These are phyloP conservation scores for Pichia heedii DNA, from an alignment of 805 yeast species.

Conservation along the genomic window DNA sequence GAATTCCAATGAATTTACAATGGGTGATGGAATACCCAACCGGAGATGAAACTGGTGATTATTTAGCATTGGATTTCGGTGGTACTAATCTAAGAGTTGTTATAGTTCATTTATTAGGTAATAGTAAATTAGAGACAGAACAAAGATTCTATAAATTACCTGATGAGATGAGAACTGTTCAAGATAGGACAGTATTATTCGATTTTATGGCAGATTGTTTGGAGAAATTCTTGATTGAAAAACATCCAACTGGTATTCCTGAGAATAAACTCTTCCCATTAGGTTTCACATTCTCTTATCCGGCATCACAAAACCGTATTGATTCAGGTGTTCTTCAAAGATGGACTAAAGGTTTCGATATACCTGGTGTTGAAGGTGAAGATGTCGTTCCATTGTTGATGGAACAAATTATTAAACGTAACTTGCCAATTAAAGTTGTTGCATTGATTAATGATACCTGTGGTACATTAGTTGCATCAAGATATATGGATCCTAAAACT, in stretches of 20 bases:
- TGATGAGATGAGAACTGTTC: slow-evolving; percentile 66
- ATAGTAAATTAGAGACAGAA: slow-evolving; percentile 74
- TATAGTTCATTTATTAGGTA: slow-evolving; percentile 49
- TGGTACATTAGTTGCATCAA: slow-evolving; percentile 94
- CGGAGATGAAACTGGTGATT: slow-evolving; percentile 51
- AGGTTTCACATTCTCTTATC: slow-evolving; percentile 96
- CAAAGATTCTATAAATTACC: slow-evolving; percentile 88
- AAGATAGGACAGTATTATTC: slow-evolving; percentile 67
- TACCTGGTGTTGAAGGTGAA: slow-evolving; percentile 88
- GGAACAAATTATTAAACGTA: slow-evolving; percentile 54
- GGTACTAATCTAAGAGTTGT: slow-evolving; percentile 57
- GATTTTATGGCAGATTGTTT: slow-evolving; percentile 82
- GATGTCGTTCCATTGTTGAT: slow-evolving; percentile 92
- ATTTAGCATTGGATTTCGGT: slow-evolving; percentile 52
- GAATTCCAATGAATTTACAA: slow-evolving; percentile 53
- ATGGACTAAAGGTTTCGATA: slow-evolving; percentile 99
- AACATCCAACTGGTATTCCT: slow-evolving; percentile 61
- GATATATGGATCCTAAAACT: slow-evolving; percentile 83
- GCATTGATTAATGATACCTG: slow-evolving; percentile 96
- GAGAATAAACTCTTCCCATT: slow-evolving; percentile 53
- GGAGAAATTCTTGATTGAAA: slow-evolving; percentile 57
- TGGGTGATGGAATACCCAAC: slow-evolving; percentile 56
- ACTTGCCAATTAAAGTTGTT: slow-evolving; percentile 79
- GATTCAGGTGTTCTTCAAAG: slow-evolving; percentile 84
- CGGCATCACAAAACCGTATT: slow-evolving; percentile 74